phyloP scores from a whole-genome alignment of 768 basidiomycete genomes.

The Boletus huronensis region DNA sequence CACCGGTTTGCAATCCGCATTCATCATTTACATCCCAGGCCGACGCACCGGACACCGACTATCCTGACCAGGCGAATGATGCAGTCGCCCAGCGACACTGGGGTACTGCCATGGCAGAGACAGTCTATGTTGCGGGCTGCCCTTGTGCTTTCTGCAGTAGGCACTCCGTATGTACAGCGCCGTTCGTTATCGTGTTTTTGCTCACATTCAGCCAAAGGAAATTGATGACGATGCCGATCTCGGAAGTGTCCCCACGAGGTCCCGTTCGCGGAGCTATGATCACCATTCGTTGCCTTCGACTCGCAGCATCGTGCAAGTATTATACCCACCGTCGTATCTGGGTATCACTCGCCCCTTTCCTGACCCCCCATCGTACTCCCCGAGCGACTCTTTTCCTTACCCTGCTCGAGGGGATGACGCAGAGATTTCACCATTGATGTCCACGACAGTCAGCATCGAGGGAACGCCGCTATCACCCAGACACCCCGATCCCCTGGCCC shows the following conservation, averaged over 20 bases:
- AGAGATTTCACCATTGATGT: neutral
- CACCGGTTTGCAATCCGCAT: neutral
- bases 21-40: neutral
- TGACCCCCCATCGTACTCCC: conserved; percentile 23
- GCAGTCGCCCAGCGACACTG: neutral
- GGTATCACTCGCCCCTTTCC: conserved; percentile 2
- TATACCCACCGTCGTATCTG: conserved; percentile 26
- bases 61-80: neutral
- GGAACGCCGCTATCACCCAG: too few species aligned
- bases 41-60: neutral
- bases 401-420: neutral
- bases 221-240: neutral
- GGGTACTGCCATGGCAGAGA: neutral
- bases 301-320: conserved; percentile 21
- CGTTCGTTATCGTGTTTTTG: neutral
- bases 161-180: conserved; percentile 1
- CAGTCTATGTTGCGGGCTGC: neutral
- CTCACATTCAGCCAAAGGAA: conserved; percentile 16
- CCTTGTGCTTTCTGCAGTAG: neutral
- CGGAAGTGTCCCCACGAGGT: neutral
- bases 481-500: conserved; percentile 4
- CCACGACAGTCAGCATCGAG: neutral
- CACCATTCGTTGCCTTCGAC: conserved; percentile 15
- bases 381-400: neutral
- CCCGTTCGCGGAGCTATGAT: neutral